Base-by-base conservation (phyloP, 495 filamentous ascomycete species). In the Arthonia radiata region DNA sequence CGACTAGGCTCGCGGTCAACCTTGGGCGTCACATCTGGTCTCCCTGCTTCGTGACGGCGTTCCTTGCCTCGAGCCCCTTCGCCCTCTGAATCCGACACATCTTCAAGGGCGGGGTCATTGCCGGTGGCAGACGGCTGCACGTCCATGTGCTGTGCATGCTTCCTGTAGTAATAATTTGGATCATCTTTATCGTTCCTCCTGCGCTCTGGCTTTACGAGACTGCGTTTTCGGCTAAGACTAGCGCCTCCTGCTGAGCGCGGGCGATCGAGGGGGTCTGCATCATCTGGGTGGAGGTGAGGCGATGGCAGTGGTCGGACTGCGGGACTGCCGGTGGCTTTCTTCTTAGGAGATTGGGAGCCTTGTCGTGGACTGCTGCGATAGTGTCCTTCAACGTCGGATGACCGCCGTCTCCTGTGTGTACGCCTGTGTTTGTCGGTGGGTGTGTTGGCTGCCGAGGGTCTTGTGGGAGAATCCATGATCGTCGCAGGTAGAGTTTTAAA, bases 91-190 rank as follows among this genome's bases (percentile, higher is more conserved):
- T 50, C 61, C 13, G 57, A 56, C 26, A 73, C 34, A 23, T 65
- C 70, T 43, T 91, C 82, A 14, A 71, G 41, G 16, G 86, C 59
- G 4, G 81, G 81, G 43, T 93, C 86, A 35, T 89, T 71, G 26
- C 89, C 86, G 0, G 86, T 93, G 12, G 73, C 71, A 0, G 86
- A 91, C 1, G 89, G 89, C 29, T 75, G 52, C 6, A 77, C 75
- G 13, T 69, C 58, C 79, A 94, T 86, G 29, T 78, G 71, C 32
- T 54, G 54, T 7, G 78, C 79, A 61, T 86, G 77, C 41, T 91
- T 72, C 21, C 75, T 66, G 45, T 94, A 94, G 41, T 91, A 64
- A 42, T 90, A 94, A 41, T 94, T 86, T 6, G 81, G 82, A 43
- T 93, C 77, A 34, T 81, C 74, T 30, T 50, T 57, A 31, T 80